phyloP scores from a whole-genome alignment of 140 eudicot species.

The Anethum foeniculum region DNA sequence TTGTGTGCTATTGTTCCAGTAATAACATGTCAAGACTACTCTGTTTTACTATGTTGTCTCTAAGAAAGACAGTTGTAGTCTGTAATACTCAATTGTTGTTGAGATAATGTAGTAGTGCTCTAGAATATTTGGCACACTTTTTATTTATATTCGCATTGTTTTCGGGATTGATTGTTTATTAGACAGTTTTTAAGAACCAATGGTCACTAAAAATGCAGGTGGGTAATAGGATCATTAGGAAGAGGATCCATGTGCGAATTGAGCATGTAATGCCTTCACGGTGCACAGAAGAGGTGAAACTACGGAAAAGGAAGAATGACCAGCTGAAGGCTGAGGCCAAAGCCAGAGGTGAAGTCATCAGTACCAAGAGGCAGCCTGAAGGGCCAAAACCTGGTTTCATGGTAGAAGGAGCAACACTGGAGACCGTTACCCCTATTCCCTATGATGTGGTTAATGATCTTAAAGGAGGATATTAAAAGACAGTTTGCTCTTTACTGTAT shows the following conservation, averaged over 20 bases:
- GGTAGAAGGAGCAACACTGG: conserved; percentile 69
- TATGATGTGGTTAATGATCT: conserved; percentile 80
- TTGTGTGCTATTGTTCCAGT: neutral
- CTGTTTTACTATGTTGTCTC: neutral
- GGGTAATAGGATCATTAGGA: conserved; percentile 55
- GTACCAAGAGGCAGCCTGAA: conserved; percentile 68
- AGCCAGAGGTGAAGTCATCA: conserved; percentile 51
- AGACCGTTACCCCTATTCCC: conserved; percentile 76
- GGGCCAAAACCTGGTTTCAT: conserved; percentile 83
- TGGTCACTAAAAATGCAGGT: conserved; percentile 29
- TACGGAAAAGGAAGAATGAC: conserved; percentile 48
- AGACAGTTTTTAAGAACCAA: neutral
- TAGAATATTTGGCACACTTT: neutral
- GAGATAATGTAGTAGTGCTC: neutral
- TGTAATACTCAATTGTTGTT: too few relatives aligned
- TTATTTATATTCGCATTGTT: neutral
- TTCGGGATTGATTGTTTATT: neutral
- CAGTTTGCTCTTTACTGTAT: neutral
- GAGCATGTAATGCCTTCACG: conserved; percentile 76
- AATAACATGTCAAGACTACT: neutral
- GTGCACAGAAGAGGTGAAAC: conserved; percentile 54
- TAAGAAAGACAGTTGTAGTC: neutral
- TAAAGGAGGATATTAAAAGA: conserved; percentile 61
- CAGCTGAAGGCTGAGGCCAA: conserved; percentile 61
- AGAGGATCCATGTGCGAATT: conserved; percentile 72